phyloP scores from a whole-genome alignment of 1,284 basidiomycete species.

The Ganoderma multipileum region DNA sequence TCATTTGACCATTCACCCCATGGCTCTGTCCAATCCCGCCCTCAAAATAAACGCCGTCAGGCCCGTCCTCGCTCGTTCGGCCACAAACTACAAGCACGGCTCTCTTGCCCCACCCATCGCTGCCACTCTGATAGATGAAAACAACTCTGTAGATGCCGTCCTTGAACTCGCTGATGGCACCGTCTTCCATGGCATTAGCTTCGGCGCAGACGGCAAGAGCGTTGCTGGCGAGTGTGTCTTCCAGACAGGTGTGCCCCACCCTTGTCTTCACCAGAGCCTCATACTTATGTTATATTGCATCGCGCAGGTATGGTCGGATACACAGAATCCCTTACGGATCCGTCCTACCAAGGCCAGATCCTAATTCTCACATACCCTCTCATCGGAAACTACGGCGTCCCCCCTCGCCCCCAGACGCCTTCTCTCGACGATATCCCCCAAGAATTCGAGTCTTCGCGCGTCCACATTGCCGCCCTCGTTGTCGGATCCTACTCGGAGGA shows the following conservation, averaged over 20 bases:
- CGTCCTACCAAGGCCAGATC: slow-evolving; percentile 98
- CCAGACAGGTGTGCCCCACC: slow-evolving; percentile 82
- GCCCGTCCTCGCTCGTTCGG: slow-evolving; percentile 54
- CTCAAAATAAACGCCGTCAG: slow-evolving; percentile 45
- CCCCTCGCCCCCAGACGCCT: slow-evolving; percentile 64
- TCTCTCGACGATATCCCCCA: slow-evolving; percentile 71
- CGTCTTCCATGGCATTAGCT: slow-evolving; percentile 89
- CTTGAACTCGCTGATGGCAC: slow-evolving; percentile 94
- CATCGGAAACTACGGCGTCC: slow-evolving; percentile 99
- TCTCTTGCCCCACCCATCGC: slow-evolving; percentile 61
- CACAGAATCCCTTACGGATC: slow-evolving; percentile 98
- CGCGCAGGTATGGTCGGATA: slow-evolving; percentile 96
- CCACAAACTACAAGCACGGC: slow-evolving; percentile 49
- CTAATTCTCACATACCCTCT: slow-evolving; percentile 97
- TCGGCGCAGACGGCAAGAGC: slow-evolving; percentile 92
- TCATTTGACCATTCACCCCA: slow-evolving; percentile 30
- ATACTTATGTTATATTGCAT: slow-evolving; percentile 9
- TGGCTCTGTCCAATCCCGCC: slow-evolving; percentile 40
- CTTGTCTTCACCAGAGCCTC: neutral
- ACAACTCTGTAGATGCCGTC: slow-evolving; percentile 61
- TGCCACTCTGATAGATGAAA: slow-evolving; percentile 45
- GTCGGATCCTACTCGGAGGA: slow-evolving; percentile 95
- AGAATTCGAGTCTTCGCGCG: slow-evolving; percentile 94
- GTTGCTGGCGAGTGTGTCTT: slow-evolving; percentile 99
- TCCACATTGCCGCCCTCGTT: slow-evolving; percentile 93